A percentile compares a stretch with the other conserved stretches of the same genome.
These are phyloP conservation scores for Mortierella sp. DNA, from an alignment of 371 early-diverging fungal species.

Conservation along the genomic window DNA sequence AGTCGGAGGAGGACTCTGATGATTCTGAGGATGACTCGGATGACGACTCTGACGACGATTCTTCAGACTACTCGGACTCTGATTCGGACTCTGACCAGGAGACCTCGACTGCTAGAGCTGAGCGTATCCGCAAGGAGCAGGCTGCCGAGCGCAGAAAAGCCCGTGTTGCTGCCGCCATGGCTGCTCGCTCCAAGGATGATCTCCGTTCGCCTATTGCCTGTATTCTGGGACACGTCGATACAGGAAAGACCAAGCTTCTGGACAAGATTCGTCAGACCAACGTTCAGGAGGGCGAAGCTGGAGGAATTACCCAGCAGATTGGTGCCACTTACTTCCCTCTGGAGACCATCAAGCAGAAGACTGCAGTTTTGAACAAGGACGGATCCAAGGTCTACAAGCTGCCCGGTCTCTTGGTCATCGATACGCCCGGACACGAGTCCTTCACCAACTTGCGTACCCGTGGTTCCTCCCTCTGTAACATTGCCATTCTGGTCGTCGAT, in stretches of 20 bases:
- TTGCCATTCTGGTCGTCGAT: conserved; percentile 99
- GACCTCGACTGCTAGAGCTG: conserved; percentile 71
- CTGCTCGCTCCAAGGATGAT: conserved; percentile 88
- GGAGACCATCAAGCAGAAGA: conserved; percentile 94
- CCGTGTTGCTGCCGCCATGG: conserved; percentile 84
- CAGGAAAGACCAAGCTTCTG: conserved; percentile 98
- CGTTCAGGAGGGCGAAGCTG: conserved; percentile 99
- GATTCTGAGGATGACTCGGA: conserved; percentile 66
- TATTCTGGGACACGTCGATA: conserved; percentile 99
- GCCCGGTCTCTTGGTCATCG: conserved; percentile 99
- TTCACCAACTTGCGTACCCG: conserved; percentile 99
- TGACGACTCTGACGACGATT: conserved; percentile 65
- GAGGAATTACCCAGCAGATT: conserved; percentile 99
- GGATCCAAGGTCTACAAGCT: conserved; percentile 81
- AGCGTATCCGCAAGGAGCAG: conserved; percentile 81
- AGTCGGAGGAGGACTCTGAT: conserved; percentile 59
- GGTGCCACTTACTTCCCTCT: conserved; percentile 99
- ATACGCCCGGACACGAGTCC: conserved; percentile 99
- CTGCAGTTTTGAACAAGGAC: conserved; percentile 76
- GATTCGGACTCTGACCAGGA: conserved; percentile 75
- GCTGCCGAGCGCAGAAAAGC: conserved; percentile 84
- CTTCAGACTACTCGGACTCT: conserved; percentile 61
- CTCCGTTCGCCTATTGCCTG: conserved; percentile 99
- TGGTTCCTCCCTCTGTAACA: conserved; percentile 99
- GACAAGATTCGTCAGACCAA: conserved; percentile 99